phyloP scores from a whole-genome alignment of 2,329 filamentous ascomycete species.

The Fusarium bactridioides region DNA sequence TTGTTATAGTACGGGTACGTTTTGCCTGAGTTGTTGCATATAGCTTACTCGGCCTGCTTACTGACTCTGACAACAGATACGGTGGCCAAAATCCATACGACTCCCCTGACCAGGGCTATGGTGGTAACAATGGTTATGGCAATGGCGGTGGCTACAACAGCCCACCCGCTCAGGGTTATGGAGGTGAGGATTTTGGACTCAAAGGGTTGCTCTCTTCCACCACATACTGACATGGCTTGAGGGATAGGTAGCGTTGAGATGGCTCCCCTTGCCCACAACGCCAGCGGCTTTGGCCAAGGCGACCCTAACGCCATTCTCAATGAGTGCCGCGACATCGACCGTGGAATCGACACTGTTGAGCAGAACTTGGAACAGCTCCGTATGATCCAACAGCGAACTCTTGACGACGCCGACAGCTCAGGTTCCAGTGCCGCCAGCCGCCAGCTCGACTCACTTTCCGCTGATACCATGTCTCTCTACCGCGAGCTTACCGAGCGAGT shows the following conservation, averaged over 20 bases:
- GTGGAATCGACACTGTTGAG: constrained; percentile 78
- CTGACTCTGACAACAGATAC: constrained; percentile 58
- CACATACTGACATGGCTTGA: constrained; percentile 42
- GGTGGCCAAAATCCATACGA: constrained; percentile 67
- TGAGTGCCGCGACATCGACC: constrained; percentile 82
- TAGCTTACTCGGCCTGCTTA: constrained; percentile 7
- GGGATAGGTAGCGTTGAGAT: constrained; percentile 69
- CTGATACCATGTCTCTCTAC: constrained; percentile 85
- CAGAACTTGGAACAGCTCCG: constrained; percentile 75
- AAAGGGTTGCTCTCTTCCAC: not conserved
- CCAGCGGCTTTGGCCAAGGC: constrained; percentile 53
- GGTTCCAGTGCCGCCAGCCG: constrained; percentile 70
- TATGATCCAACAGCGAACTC: constrained; percentile 73
- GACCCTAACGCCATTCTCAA: constrained; percentile 84
- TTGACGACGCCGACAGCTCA: constrained; percentile 78
- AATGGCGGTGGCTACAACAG: constrained; percentile 37
- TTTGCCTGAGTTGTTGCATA: constrained; percentile 14
- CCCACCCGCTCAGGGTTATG: constrained; percentile 30
- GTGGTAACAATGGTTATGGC: constrained; percentile 33
- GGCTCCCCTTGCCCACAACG: constrained; percentile 67
- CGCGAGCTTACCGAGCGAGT: constrained; percentile 80
- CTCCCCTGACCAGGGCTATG: constrained; percentile 53
- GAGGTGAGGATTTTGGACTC: constrained; percentile 35
- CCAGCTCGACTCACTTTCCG: constrained; percentile 75
- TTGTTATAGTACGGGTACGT: constrained; percentile 63